Conservation (phyloP, 78 protist species). For the Thecamonas trahens region DNA sequence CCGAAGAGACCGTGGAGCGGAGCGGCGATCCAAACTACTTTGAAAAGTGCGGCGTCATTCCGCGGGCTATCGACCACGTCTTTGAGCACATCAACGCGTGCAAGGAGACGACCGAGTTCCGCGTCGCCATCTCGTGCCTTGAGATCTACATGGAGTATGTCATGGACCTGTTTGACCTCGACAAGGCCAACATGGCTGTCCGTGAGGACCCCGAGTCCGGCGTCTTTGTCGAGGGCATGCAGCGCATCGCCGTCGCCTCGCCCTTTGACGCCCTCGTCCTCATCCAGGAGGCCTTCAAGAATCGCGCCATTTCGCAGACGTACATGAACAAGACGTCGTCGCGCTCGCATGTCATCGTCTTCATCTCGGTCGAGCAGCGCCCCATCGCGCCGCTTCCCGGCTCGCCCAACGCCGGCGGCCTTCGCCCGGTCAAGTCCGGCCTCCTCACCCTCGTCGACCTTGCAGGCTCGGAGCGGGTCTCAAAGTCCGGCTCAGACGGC, state of each 20-base stretch:
- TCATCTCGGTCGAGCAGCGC: conserved; percentile 3
- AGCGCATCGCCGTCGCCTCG: background rate
- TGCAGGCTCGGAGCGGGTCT: conserved; percentile 46
- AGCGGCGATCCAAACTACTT: no score
- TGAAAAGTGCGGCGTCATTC: conserved; percentile 6
- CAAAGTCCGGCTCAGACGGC: conserved; percentile 20
- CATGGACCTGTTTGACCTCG: background rate
- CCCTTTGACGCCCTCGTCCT: background rate
- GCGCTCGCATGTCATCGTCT: no score
- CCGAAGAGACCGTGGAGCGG: no score
- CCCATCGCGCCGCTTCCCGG: conserved; percentile 1
- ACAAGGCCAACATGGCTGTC: background rate
- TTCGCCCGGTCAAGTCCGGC: background rate
- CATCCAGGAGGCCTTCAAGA: background rate
- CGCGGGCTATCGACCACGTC: background rate
- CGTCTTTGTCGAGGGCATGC: conserved; percentile 1
- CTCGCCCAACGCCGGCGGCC: background rate
- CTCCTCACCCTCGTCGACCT: conserved; percentile 36
- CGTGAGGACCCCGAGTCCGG: background rate
- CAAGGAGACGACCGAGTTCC: background rate
- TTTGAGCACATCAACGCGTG: background rate
- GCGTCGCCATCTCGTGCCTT: background rate
- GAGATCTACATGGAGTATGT: conserved; percentile 2
- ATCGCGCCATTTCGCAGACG: conserved; percentile 1
- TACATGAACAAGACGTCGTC: conserved; percentile 7